Evolutionary conservation across 1,284 basidiomycete species (phyloP), one percentile per base, ranked within the genome.

Genomic region (Limonomyces culmigenus): DNA sequence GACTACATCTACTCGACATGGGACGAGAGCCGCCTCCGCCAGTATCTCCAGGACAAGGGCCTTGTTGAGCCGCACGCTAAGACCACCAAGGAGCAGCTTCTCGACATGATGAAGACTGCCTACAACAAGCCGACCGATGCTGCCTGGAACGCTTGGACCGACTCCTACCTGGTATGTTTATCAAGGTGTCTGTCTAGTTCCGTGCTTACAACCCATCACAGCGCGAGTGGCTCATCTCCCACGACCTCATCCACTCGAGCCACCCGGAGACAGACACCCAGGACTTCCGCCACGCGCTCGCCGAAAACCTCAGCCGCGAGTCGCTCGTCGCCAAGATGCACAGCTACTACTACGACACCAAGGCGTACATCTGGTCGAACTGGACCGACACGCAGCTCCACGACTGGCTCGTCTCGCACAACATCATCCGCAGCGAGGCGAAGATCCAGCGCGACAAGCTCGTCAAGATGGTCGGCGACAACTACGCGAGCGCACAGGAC

Each of bases 1-100:
- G 88, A 95, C 54, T 92, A 89, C 46, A 57, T 89, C 5, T 92
- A 84, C 53, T 86, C 81, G 0, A 70, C 76, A 2, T 93, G 91
- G 91, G 73, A 78, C 41, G 85, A 93, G 46, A 77, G 66, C 47
- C 62, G 67, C 42, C 56, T 86, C 32, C 62, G 71, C 38, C 52
- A 52, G 0, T 95, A 78, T 58, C 70, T 92, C 33, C 72, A 80
- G 46, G 63, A 76, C 31, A 74, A 84, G 48, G 76, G 78, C 21
- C 56, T 86, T 25, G 51, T 87, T 42, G 71, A 84, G 48, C 66
- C 74, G 11, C 70, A 74, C 43, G 57, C 64, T 13, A 59, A 75
- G 40, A 69, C 67, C 39, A 71, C 64, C 32, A 70, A 74, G 36
- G 65, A 71, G n/a, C 73, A 86, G 46, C 53, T 92, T 19, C 53